Evolutionary conservation across 345 rosid species (phyloP).

Genomic region (Lepidium sativum): DNA sequence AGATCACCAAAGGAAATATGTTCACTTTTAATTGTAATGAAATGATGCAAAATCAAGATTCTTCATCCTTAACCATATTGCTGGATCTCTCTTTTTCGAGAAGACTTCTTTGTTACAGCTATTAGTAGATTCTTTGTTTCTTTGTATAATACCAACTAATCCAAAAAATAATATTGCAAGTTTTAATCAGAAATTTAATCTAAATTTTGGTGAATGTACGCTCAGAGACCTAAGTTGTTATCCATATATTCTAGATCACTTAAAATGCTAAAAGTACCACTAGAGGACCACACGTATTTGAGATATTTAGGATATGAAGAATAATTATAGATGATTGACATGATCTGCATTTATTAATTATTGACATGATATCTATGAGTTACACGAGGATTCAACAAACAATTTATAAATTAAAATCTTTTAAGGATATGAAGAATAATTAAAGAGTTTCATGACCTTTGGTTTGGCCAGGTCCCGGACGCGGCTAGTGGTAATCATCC

Average conservation of each 20-base stretch:
- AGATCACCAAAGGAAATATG: not conserved
- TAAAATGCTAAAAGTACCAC: too few relatives aligned
- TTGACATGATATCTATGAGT: conserved; percentile 5
- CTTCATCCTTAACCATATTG: not conserved
- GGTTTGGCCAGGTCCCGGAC: conserved; percentile 7
- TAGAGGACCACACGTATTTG: not conserved
- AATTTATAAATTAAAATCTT: not conserved
- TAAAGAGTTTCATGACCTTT: conserved; percentile 1
- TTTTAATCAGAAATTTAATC: too few relatives aligned
- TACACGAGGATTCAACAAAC: conserved; percentile 27
- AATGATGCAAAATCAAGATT: not conserved
- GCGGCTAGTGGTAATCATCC: conserved; percentile 27
- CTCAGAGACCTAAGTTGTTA: too few relatives aligned
- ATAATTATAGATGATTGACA: not conserved
- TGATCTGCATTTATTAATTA: not conserved
- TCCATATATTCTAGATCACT: too few relatives aligned
- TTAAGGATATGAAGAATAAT: not conserved
- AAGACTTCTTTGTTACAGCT: not conserved
- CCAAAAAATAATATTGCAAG: too few relatives aligned
- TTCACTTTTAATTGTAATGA: not conserved
- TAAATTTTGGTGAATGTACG: too few relatives aligned
- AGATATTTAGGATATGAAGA: not conserved
- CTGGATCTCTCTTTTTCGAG: not conserved
- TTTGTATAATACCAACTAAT: too few relatives aligned
- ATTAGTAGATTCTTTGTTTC: not conserved